Base-by-base conservation (phyloP, 805 yeast species). In the Komagataella ulmi region DNA sequence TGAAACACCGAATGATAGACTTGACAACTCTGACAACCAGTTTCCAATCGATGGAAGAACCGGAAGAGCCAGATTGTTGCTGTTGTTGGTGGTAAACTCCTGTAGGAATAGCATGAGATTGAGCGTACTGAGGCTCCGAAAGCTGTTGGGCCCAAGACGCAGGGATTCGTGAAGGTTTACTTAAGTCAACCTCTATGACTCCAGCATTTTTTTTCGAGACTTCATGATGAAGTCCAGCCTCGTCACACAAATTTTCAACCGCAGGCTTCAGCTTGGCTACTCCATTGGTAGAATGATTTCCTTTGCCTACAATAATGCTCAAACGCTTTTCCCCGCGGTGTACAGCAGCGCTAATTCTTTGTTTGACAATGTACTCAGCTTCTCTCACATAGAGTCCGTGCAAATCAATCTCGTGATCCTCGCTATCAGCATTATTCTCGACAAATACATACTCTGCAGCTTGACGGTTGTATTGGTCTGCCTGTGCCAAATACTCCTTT, bases 321-420 rank as follows among this genome's bases (percentile, higher is more conserved):
- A 91, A 68, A 49, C 76, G 78, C 2, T 75, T 65, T 61, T 87
- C 93, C 51, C 77, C 70, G 21, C 79, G 69, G 44, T 61, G 61
- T 14, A 79, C 73, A 51, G 82, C 88, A 24, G 80, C 80, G n/a
- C 75, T 73, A 49, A 91, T 76, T 53, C 98, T 74, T 54, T 77
- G 79, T 58, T 83, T 86, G 56, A 91, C 71, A 50, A 85, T 79
- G 62, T 79, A 84, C 54, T 79, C 79, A 6, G 97, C 97, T 68
- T 91, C 99, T 63, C 82, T 84, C 17, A 91, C 95, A 59, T 74
- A 90, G 30, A 91, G 70, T 0, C 99, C 99, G 65, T 91, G 99
- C 51, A 91, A 72, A 68, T 91, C 98, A 55, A 91, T 88, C 66
- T 91, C 98, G 64, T 88, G 84, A 21, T 74, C 73, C 36, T 77